Percentiles rank a stretch among this genome's conserved stretches.
Evolutionary conservation across 768 basidiomycete species (phyloP).

Genomic region (Trametes villosa): DNA sequence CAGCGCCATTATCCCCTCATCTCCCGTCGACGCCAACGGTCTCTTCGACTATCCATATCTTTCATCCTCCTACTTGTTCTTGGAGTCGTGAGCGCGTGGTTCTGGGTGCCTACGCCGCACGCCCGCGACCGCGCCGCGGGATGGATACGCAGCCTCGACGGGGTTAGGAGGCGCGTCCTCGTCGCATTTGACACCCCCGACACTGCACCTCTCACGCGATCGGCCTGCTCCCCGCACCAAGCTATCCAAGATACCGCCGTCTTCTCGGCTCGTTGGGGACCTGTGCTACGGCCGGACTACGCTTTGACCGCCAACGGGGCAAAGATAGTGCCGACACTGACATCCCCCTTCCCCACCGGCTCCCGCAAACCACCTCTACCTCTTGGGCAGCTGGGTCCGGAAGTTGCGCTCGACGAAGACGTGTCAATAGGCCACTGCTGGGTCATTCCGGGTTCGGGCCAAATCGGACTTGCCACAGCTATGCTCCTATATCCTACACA

Average conservation of each 20-base stretch:
- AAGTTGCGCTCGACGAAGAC: not conserved
- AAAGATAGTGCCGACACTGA: not conserved
- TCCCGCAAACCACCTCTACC: not conserved
- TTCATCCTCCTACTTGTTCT: no score
- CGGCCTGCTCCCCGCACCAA: no score
- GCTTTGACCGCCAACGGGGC: not conserved
- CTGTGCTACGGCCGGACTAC: not conserved
- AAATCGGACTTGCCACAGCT: not conserved
- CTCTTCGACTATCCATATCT: no score
- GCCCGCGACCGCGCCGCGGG: no score
- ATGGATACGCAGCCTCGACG: not conserved
- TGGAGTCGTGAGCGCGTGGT: no score
- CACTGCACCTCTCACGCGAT: no score
- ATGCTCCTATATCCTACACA: not conserved
- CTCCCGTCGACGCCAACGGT: no score
- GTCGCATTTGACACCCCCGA: no score
- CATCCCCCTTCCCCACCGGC: not conserved
- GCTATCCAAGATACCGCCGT: not conserved
- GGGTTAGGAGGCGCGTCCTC: no score
- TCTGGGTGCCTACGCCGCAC: no score
- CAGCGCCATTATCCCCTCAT: no score
- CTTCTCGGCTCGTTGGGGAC: not conserved
- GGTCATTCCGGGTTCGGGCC: not conserved
- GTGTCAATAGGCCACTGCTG: not conserved
- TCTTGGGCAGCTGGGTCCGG: not conserved